Evolutionary conservation across 306 rosid species (phyloP), one percentile per base, ranked within the genome.

Genomic region (Inga oerstediana): DNA sequence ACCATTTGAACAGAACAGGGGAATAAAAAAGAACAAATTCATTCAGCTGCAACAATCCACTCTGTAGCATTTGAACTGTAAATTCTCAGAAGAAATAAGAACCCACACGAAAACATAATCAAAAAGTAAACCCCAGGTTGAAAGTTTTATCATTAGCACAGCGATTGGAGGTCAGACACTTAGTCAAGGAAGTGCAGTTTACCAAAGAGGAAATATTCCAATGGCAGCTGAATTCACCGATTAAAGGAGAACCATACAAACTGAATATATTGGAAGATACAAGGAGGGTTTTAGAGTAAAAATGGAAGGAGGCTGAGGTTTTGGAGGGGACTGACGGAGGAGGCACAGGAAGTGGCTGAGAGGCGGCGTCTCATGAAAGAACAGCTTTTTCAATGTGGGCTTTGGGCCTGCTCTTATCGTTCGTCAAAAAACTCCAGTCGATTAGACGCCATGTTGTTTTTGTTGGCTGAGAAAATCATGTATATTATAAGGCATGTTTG

Each of bases 261-360:
- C 9, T n/a, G 52, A 56, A 12, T 65, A 12, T 52, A 19, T 4
- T 0, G 4, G 17, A 17, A 15, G 10, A 58, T n/a, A 10, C 16
- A 69, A 14, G 4, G 44, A 76, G 75, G 77, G 84, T 70, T 78
- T 69, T 70, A 24, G 43, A 73, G 61, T 7, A 3, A 61, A 73
- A 73, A 27, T 7, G 41, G 32, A 30, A 52, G 78, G 66, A 27
- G 61, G 77, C 59, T 72, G 76, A 73, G 77, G 82, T 79, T 72
- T 70, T 70, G 14, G 75, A 15, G 45, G 54, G 39, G 45, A 72
- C 34, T 35, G 78, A 67, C 78, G 77, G 43, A 74, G 81, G 79
- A 80, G 76, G 71, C n/a, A 77, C 67, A 75, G 77, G 86, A 75
- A 79, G 84, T 87, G 88, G 78, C 85, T 79, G 83, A 34, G 91